Evolutionary conservation across 768 basidiomycete genomes (phyloP).

Genomic region (Lactifluus hygrophoroides): DNA sequence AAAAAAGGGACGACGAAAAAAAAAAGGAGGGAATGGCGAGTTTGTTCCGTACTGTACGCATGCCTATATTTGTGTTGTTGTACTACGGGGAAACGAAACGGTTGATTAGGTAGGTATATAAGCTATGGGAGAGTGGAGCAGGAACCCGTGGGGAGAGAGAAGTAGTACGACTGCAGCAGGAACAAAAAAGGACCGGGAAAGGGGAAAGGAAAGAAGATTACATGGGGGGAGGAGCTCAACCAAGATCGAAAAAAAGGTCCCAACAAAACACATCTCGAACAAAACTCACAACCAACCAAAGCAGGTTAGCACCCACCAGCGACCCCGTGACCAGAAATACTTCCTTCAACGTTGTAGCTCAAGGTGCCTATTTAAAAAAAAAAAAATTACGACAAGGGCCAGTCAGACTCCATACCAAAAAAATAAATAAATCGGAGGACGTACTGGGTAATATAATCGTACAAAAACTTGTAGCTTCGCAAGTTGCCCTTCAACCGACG

Average conservation of each 20-base stretch:
- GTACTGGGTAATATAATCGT: conserved; percentile 80
- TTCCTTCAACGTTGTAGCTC: conserved; percentile 4
- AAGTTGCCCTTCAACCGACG: conserved; percentile 87
- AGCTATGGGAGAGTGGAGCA: neutral
- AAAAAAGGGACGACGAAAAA: neutral
- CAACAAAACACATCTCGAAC: neutral
- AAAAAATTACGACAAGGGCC: neutral
- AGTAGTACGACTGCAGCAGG: neutral
- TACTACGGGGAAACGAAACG: too few species aligned
- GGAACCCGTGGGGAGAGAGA: neutral
- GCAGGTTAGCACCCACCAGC: neutral
- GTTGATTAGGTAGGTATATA: conserved; percentile 17
- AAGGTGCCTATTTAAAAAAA: neutral
- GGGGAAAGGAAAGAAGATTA: neutral
- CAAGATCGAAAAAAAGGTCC: neutral
- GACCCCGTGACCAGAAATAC: neutral
- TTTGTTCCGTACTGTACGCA: too few species aligned
- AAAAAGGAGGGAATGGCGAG: too few species aligned
- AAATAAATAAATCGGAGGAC: conserved; percentile 30
- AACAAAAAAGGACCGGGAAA: neutral
- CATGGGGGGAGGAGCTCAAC: neutral
- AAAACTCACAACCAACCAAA: neutral
- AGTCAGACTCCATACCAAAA: conserved; percentile 10
- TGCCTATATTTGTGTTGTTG: too few species aligned
- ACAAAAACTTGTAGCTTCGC: conserved; percentile 87